Conservation (phyloP, 345 rosid species). For the Gossypium anomalum region DNA sequence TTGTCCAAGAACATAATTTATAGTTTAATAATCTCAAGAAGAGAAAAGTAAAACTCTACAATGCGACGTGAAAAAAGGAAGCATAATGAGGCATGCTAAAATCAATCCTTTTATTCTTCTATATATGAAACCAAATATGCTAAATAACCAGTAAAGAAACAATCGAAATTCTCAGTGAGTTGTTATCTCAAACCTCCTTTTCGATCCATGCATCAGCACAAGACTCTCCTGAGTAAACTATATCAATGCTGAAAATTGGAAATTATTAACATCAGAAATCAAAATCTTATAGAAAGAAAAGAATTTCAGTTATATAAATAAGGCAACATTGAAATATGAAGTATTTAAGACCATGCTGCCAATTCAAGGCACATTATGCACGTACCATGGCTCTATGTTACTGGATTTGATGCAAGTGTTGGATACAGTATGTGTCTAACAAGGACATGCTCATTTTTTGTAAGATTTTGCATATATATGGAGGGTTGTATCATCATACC, state of each 20-base stretch:
- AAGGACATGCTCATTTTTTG: neutral
- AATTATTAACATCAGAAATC: constrained; percentile 15
- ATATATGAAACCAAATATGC: neutral
- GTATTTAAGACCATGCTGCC: neutral
- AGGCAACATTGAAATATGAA: neutral
- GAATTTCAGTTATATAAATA: constrained; percentile 1
- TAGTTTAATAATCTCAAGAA: neutral
- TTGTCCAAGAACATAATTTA: neutral
- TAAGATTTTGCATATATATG: neutral
- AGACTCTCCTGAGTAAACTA: constrained; percentile 72
- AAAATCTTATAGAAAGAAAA: neutral
- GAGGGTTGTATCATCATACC: neutral
- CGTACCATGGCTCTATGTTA: neutral
- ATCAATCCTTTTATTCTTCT: neutral
- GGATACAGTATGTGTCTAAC: neutral
- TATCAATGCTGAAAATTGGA: constrained; percentile 56
- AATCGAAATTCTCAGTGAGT: constrained; percentile 8
- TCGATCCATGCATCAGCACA: constrained; percentile 96
- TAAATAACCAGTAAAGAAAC: neutral
- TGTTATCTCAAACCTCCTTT: constrained; percentile 53
- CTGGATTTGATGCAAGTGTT: neutral
- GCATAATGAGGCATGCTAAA: neutral
- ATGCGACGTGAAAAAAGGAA: neutral
- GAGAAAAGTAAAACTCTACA: neutral
- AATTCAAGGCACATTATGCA: neutral